Conservation (phyloP, 306 rosid genomes). For the Cajanus cajan region DNA sequence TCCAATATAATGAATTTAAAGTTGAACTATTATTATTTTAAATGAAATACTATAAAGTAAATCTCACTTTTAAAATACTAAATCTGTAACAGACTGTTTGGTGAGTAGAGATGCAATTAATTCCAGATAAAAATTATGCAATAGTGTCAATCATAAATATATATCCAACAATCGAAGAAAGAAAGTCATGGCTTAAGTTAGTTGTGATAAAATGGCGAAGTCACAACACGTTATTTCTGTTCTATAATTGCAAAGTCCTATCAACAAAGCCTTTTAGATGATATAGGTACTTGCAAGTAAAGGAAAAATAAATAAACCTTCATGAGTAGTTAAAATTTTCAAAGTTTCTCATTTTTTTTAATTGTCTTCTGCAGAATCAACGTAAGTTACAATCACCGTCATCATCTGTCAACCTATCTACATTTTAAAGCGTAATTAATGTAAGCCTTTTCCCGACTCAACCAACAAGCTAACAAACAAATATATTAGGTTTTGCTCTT, state of each 20-base stretch:
- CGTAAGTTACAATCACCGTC: neutral
- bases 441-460: constrained; percentile 1
- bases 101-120: neutral
- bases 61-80: neutral
- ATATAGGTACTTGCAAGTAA: neutral
- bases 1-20: too few species aligned
- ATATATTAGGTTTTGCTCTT: constrained; percentile 1
- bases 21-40: too few species aligned
- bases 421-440: constrained; percentile 8
- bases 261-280: neutral
- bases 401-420: neutral
- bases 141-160: neutral
- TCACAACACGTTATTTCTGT: neutral
- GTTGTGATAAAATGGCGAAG: neutral
- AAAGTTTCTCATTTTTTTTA: neutral
- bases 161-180: neutral
- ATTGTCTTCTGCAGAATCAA: constrained; percentile 5
- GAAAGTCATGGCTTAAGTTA: neutral
- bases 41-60: neutral
- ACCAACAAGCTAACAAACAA: neutral
- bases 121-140: neutral
- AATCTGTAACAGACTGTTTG: too few species aligned
- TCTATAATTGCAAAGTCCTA: neutral
- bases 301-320: neutral
- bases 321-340: neutral